These are phyloP conservation scores for Paramarasmius palmivorus DNA, from an alignment of 1,284 basidiomycete species.

Conservation along the genomic window DNA sequence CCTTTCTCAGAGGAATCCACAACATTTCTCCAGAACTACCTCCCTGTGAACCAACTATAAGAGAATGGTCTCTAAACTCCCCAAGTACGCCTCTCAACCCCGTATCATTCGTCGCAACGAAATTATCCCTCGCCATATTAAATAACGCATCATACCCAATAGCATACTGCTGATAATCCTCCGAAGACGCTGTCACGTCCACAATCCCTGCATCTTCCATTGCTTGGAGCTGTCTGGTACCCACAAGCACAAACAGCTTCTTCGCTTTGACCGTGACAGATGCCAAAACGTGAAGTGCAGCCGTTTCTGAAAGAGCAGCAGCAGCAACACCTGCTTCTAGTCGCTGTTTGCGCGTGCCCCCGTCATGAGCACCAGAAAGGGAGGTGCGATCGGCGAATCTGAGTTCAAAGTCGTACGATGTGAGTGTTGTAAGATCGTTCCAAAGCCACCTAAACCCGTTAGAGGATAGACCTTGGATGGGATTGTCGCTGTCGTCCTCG, in stretches of 20 bases:
- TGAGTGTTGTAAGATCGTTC: constrained; percentile 86
- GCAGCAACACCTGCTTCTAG: constrained; percentile 32
- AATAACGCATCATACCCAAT: constrained; percentile 68
- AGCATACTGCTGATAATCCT: constrained; percentile 45
- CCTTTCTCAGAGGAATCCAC: constrained; percentile 84
- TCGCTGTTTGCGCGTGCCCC: constrained; percentile 33
- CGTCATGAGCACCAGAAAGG: constrained; percentile 51
- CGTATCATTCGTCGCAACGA: constrained; percentile 86
- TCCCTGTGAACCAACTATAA: constrained; percentile 60
- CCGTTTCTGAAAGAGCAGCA: constrained; percentile 71
- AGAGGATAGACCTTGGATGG: not conserved
- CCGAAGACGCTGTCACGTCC: constrained; percentile 24
- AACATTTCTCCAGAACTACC: constrained; percentile 57
- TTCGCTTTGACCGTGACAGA: constrained; percentile 87
- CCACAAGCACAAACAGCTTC: constrained; percentile 74
- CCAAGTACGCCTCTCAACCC: constrained; percentile 78
- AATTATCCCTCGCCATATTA: constrained; percentile 69
- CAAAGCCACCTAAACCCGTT: constrained; percentile 82
- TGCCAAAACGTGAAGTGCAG: constrained; percentile 80
- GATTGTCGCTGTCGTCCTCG: not conserved
- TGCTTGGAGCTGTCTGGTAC: constrained; percentile 60
- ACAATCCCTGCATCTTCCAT: constrained; percentile 37
- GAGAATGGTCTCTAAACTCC: constrained; percentile 88
- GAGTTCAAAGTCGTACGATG: constrained; percentile 79
- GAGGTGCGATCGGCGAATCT: constrained; percentile 65